Evolutionary conservation across 345 rosid species (phyloP), one percentile per base, ranked within the genome.

Genomic region (sweet orange (Citrus sinensis)): DNA sequence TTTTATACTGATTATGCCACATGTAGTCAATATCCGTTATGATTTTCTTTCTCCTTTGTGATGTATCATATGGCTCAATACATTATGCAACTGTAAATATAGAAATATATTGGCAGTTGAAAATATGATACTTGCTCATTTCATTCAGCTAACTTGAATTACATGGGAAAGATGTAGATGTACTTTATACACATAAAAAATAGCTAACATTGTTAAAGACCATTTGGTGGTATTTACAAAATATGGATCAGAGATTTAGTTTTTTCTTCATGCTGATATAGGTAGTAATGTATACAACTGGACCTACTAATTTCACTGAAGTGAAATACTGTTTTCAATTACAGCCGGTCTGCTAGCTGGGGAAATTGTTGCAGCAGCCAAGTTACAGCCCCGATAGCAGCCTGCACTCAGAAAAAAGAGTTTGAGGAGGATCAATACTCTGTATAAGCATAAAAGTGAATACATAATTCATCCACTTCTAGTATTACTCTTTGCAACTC

Each of bases 321-420:
- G 51, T 10, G 51, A 46, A 46, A 46, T 46, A 13, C 5, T 13
- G 14, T 46, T 11, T 46, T 13, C 11, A 61, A 13, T 77, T 73
- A 77, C 10, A 92, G 75, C 77, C 42, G 80, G 72, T 92, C 89
- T 5, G 85, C 93, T 63, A 93, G 84, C 81, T 86, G 89, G 76
- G 98, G 98, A 84, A 95, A 93, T 49, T 90, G 88, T 83, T 88
- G 86, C 67, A 95, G 83, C 37, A 95, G 70, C 98, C 98, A 87
- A 63, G 89, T 89, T 64, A 95, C 89, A 3, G 89, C 95, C 70
- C 86, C 82, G n/a, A 95, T 92, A 65, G 84, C 91, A 76, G 65
- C 94, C 98, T 95, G 83, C 67, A 84, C 25, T 6, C 22, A 2
- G 9, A 24, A 70, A 34, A 51, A 20, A 7, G 35, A 66, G 51